Evolutionary conservation across 148 eudicot genomes (phyloP), one percentile per base, ranked within the genome.

Genomic region (Amaranthus cruentus): DNA sequence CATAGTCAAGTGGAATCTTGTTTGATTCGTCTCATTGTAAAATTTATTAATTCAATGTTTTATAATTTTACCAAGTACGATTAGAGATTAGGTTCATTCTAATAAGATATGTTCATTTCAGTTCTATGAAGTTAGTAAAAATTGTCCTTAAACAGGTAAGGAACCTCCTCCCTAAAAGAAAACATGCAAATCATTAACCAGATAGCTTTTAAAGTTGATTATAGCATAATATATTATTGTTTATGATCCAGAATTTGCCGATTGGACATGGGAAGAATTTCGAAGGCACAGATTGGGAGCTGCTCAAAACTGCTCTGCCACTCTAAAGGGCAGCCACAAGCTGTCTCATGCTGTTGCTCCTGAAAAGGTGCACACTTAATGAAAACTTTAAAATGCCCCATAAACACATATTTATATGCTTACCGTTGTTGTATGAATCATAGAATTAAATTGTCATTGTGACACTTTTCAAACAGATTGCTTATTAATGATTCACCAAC

Each of bases 271-370:
- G 99, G 94, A 92, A 58, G 99, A 96, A 76, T 96, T 96, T 82
- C 83, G 70, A 14, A 81, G 18, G 55, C 88, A 84, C 64, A 84
- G 81, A 73, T 79, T 96, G 76, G 99, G 99, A 75, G 99, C 97
- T 77, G 94, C 94, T 55, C 99, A 96, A 76, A 90, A 96, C 70
- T 96, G 99, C 75, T 96, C 99, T 59, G 99, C 99, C 55, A 96
- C 99, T 65, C 77, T 76, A 50, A 88, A 85, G 83, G 97, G 99
- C 68, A 92, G 73, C 72, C 95, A 90, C 91, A 90, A 86, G 80
- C 74, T 92, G 70, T 84, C 97, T 49, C 76, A 81, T 60, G 84
- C 62, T 47, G 70, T 69, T 62, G 89, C 88, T 76, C 99, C 99
- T 11, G 83, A 78, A 63, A n/a, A 70, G 90, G 99, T 96, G 84